Percentiles rank a stretch among this genome's conserved stretches.
Evolutionary conservation across 768 basidiomycete species (phyloP).

Genomic region (Phaffia tasmanica): DNA sequence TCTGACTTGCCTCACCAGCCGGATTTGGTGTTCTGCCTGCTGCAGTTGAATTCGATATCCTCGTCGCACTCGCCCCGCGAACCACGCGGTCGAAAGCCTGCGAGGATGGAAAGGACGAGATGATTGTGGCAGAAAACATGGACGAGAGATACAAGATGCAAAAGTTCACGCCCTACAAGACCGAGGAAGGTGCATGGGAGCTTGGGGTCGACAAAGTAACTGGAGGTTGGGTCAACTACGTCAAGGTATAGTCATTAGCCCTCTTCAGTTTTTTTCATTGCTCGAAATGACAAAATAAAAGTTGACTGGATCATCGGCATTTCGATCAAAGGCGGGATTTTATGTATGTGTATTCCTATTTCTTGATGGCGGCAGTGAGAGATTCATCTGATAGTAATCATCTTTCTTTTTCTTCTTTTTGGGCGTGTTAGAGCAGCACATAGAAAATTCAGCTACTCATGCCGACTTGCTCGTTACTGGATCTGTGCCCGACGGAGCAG

Average conservation of each 20-base stretch:
- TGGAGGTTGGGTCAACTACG: conserved; percentile 74
- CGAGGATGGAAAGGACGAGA: neutral
- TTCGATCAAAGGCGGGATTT: too few relatives aligned
- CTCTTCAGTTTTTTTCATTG: neutral
- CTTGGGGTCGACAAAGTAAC: conserved; percentile 61
- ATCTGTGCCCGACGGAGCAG: conserved; percentile 73
- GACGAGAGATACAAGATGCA: conserved; percentile 51
- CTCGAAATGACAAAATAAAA: neutral
- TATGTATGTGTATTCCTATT: too few relatives aligned
- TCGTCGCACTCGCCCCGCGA: conserved; percentile 58
- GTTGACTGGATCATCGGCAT: too few relatives aligned
- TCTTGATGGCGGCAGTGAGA: too few relatives aligned
- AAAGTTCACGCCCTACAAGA: conserved; percentile 49
- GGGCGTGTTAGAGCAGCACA: conserved; percentile 60
- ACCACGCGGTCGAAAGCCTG: neutral
- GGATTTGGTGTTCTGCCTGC: conserved; percentile 65
- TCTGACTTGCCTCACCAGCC: conserved; percentile 27
- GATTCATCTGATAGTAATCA: neutral
- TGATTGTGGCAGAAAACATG: conserved; percentile 32
- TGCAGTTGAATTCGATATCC: conserved; percentile 72
- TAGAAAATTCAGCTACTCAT: conserved; percentile 44
- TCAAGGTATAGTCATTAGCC: conserved; percentile 45
- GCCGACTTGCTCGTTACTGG: conserved; percentile 71
- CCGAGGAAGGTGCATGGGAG: conserved; percentile 49
- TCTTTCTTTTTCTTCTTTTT: conserved; percentile 29